phyloP scores from a whole-genome alignment of 2,329 filamentous ascomycete species.

The Stagonosporopsis cucurbitacearum region DNA sequence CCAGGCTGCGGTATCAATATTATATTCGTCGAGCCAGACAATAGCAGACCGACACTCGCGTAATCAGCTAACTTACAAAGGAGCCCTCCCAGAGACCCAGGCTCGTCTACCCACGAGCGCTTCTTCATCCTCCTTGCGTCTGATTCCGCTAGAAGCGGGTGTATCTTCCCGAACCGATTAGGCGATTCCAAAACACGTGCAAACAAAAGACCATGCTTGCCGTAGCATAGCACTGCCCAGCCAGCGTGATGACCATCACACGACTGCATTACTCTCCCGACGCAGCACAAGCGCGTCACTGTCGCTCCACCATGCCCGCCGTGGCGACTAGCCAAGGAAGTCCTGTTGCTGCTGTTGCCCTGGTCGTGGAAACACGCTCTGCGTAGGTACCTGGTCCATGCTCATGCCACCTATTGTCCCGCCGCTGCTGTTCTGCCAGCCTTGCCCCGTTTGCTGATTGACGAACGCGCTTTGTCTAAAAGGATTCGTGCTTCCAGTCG shows the following conservation, averaged over 20 bases:
- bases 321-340: conserved; percentile 32
- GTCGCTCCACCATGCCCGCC: neutral
- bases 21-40: conserved; percentile 3
- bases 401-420: conserved; percentile 77
- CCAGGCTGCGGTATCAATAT: conserved; percentile 12
- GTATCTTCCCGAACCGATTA: conserved; percentile 5
- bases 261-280: conserved; percentile 1
- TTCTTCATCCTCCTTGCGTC: neutral
- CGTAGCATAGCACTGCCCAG: conserved; percentile 4
- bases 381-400: conserved; percentile 77
- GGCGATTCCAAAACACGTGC: neutral
- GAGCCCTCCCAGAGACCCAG: conserved; percentile 8
- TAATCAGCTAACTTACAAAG: conserved; percentile 16
- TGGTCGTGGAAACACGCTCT: conserved; percentile 85
- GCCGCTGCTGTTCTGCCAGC: conserved; percentile 81
- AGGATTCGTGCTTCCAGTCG: conserved; percentile 90
- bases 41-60: neutral
- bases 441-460: conserved; percentile 84
- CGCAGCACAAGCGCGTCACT: neutral
- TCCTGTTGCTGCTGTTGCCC: conserved; percentile 53
- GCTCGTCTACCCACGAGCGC: neutral
- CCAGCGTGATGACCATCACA: conserved; percentile 3
- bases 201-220: conserved; percentile 3
- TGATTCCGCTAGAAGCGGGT: conserved; percentile 3
- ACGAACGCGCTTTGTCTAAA: conserved; percentile 92